A percentile compares a stretch with the other conserved stretches of the same genome.
Conservation (phyloP, 2,329 filamentous ascomycete species). For the Penicillium sumatraense region DNA sequence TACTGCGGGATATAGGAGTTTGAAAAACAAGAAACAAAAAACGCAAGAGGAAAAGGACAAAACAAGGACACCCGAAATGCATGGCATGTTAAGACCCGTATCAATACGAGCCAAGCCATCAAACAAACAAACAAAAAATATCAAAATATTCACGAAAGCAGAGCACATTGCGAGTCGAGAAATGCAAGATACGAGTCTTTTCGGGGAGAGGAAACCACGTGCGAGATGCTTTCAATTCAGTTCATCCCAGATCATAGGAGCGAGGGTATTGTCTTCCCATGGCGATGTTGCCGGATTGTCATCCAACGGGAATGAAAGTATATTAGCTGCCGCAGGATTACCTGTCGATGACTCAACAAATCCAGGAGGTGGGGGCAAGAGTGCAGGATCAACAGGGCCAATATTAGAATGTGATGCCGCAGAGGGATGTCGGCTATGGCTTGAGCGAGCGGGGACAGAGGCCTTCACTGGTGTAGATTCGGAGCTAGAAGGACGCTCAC, state of each 20-base stretch:
- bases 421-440: constrained; percentile 22
- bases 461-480: constrained; percentile 19
- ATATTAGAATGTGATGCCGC: constrained; percentile 15
- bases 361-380: constrained; percentile 38
- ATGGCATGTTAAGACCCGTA: no score
- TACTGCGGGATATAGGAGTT: constrained; percentile 32
- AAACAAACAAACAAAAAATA: neutral
- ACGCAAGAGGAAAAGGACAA: neutral
- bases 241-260: constrained; percentile 48
- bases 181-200: neutral
- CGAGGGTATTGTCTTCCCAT: constrained; percentile 46
- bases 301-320: constrained; percentile 39
- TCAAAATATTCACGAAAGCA: neutral
- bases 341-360: constrained; percentile 28
- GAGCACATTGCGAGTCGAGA: constrained; percentile 6
- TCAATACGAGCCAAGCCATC: neutral
- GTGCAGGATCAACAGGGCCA: constrained; percentile 35
- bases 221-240: constrained; percentile 16
- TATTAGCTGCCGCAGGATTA: constrained; percentile 14
- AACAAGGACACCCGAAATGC: constrained; percentile 12
- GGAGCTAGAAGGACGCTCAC: constrained; percentile 11
- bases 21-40: neutral
- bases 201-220: neutral
- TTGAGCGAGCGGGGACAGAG: constrained; percentile 9
- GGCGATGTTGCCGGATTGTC: constrained; percentile 31